Base-by-base conservation (phyloP, 2,329 filamentous ascomycete genomes). In the Rasamsonia emersonii region DNA sequence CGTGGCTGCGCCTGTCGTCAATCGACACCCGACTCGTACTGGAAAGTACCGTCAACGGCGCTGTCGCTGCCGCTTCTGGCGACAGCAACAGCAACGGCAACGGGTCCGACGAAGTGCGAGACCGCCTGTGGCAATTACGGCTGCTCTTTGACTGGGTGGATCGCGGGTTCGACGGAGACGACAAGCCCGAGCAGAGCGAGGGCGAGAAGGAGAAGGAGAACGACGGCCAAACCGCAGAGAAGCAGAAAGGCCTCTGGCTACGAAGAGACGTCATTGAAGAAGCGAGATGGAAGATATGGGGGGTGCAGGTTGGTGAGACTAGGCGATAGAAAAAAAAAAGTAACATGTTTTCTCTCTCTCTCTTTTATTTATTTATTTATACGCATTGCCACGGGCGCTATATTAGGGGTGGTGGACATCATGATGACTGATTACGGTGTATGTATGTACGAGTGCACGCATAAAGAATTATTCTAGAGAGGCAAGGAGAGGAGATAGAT, bases 1-100 rank as follows among this genome's bases (percentile, higher is more conserved):
- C 66, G 5, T 73, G 72, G 44, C 65, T 71, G 6, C 65, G 68
- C 18, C 63, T 65, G 4, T 80, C 75, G 4, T 70, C 73, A 0
- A 75, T 93, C 1, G 88, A 94, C 51, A 75, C 77, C 18, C 68
- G 80, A 23, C 61, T 94, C 16, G 73, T 79, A 36, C 65, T 94
- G 28, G 73, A 73, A 33, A 61, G 59, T 32, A 69, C 61, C 7
- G 48, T 60, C 18, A 49, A 46, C 13, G 53, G 53, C 20, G 39
- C 56, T 11, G 38, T 59, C 14, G 49, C 45, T 20, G 52, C 55
- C 3, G 51, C 51, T 4, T 42, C 40, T 11, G 51, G 54, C 2
- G 47, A 39, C 37, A 51, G 35, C 41, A 57, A 13, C 10, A 15
- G 49, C 5, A 49, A 51, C 26, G 21, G 27, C 5, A 20, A 20